Conservation (phyloP, 768 basidiomycete species). For the Collybiopsis confluens region DNA sequence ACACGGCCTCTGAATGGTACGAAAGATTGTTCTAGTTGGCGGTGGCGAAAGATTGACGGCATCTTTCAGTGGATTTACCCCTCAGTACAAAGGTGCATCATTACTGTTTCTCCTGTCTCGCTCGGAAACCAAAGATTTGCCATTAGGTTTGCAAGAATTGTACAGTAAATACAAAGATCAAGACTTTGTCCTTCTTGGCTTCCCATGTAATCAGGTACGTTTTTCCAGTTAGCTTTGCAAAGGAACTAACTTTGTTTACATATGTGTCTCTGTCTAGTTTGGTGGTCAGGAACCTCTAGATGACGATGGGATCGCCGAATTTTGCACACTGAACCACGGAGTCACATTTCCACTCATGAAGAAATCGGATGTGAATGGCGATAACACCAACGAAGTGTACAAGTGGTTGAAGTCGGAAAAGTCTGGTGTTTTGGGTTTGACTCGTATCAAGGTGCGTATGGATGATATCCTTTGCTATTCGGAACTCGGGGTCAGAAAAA, state of each 20-base stretch:
- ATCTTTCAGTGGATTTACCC: conserved; percentile 68
- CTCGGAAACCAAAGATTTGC: conserved; percentile 4
- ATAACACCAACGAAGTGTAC: conserved; percentile 77
- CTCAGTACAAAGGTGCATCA: conserved; percentile 65
- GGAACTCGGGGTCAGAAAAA: not conserved
- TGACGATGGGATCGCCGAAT: conserved; percentile 69
- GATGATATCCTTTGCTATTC: not conserved
- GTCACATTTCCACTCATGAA: conserved; percentile 89
- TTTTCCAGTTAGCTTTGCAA: not conserved
- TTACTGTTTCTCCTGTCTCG: not conserved
- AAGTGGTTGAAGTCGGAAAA: conserved; percentile 83
- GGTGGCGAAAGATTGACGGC: not conserved
- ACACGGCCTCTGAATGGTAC: conserved; percentile 73
- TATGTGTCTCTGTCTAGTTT: conserved; percentile 44
- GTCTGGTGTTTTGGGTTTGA: conserved; percentile 64
- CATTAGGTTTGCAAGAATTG: conserved; percentile 72
- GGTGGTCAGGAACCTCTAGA: conserved; percentile 82
- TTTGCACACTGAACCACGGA: conserved; percentile 80
- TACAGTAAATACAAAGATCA: conserved; percentile 79
- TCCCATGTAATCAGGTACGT: conserved; percentile 84
- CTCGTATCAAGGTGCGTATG: conserved; percentile 64
- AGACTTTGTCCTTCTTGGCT: conserved; percentile 78
- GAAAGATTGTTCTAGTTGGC: conserved; percentile 8
- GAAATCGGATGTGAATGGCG: conserved; percentile 93
- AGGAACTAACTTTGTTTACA: not conserved